Evolutionary conservation across 495 filamentous ascomycete genomes (phyloP).

Genomic region (Neurospora discreta): DNA sequence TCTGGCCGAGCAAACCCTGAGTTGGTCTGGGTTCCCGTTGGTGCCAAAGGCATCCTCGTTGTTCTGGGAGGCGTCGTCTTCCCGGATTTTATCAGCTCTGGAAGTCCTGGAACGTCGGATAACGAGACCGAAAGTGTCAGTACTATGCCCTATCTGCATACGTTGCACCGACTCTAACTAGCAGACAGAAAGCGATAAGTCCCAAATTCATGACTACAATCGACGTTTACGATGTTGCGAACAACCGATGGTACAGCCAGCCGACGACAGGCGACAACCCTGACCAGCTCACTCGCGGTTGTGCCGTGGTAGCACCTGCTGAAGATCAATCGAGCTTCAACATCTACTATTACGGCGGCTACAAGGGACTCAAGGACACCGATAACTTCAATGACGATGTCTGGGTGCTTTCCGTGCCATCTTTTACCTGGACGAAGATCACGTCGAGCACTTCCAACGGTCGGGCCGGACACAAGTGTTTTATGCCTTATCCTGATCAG

Average conservation of each 20-base stretch:
- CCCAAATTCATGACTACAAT: constrained; percentile 53
- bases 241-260: constrained; percentile 50
- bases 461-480: constrained; percentile 53
- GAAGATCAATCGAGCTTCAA: constrained; percentile 51
- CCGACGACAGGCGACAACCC: constrained; percentile 38
- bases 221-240: constrained; percentile 55
- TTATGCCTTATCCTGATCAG: constrained; percentile 59
- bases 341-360: constrained; percentile 70
- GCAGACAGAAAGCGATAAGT: constrained; percentile 29
- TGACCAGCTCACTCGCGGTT: constrained; percentile 49
- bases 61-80: constrained; percentile 55
- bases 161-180: constrained; percentile 2
- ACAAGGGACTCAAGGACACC: constrained; percentile 34
- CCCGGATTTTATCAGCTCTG: constrained; percentile 17
- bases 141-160: neutral
- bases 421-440: constrained; percentile 64
- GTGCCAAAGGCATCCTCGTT: constrained; percentile 50
- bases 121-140: constrained; percentile 38
- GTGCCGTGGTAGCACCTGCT: constrained; percentile 52
- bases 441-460: constrained; percentile 35
- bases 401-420: constrained; percentile 62
- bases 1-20: constrained; percentile 50
- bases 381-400: constrained; percentile 48
- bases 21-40: constrained; percentile 60
- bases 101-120: no score